Base-by-base conservation (phyloP, 768 basidiomycete species). In the Auriculariales sp. region DNA sequence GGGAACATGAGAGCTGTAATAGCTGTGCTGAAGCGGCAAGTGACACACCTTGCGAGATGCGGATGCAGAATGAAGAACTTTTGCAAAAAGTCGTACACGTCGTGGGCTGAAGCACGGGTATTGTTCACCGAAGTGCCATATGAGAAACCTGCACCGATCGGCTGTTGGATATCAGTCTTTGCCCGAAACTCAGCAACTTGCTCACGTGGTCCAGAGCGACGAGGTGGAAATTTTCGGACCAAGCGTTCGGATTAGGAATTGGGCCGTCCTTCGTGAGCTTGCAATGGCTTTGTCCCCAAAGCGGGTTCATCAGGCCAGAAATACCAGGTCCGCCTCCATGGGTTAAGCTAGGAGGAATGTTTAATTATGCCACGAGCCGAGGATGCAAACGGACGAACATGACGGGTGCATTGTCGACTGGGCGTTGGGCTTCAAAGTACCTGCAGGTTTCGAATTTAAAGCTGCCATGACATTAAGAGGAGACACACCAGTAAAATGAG, bases 31-130 rank as follows among this genome's bases (percentile, higher is more conserved):
- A 42, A 15, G 6, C 25, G 15, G 14, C 28, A 7, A 24, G 5
- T 25, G 19, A 25, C 19, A 22, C n/a, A 47, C 31, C 19, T 15
- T 25, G 28, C 9, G 30, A 61, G 49, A 1, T 58, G 42, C 7
- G 61, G 61, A 50, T 53, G 63, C 2, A 64, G 49, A 7, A 45
- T 50, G 55, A 55, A 64, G 52, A 68, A 65, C 46, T 62, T 65
- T 48, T 66, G 63, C n/a, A 67, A 33, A 47, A 67, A 68, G 53
- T 65, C 66, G 47, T 66, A 67, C 14, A 60, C 61, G 51, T 66
- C 66, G 22, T 53, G 34, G 2, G 65, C 66, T 3, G 62, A 64
- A 34, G 39, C 53, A 0, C 57, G 58, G 44, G 62, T 65, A 32
- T 60, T 64, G 54, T 64, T 64, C 12, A 66, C 63, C n/a, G 25